Conservation (phyloP, 768 basidiomycete genomes). For the Sarcodon aspratus region DNA sequence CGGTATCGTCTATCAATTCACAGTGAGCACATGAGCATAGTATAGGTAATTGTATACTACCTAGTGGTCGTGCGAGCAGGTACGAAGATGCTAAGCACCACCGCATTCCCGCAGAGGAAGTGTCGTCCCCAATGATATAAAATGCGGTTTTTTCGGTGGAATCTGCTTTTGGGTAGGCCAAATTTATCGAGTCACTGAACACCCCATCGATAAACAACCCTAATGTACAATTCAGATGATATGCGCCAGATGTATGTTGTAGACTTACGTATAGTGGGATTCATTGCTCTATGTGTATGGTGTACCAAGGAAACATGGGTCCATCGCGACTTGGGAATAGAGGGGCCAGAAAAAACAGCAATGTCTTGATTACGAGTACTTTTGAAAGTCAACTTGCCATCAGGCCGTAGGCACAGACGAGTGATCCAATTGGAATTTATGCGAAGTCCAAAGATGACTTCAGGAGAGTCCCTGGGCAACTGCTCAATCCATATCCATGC, state of each 20-base stretch:
- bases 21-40: too few species aligned
- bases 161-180: slow-evolving; percentile 50
- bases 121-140: slow-evolving; percentile 48
- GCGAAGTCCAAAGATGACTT: slow-evolving; percentile 25
- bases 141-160: slow-evolving; percentile 20
- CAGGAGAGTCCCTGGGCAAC: slow-evolving; percentile 21
- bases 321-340: slow-evolving; percentile 51
- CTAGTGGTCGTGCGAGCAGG: slow-evolving; percentile 44
- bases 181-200: slow-evolving; percentile 49
- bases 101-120: slow-evolving; percentile 31
- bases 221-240: slow-evolving; percentile 15
- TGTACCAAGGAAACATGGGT: slow-evolving; percentile 61
- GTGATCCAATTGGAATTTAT: slow-evolving; percentile 22
- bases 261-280: slow-evolving; percentile 45
- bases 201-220: slow-evolving; percentile 70
- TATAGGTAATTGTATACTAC: slow-evolving; percentile 21
- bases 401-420: slow-evolving; percentile 34
- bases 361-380: slow-evolving; percentile 27
- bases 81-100: slow-evolving; percentile 66
- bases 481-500: slow-evolving; percentile 38
- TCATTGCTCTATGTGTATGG: slow-evolving; percentile 41
- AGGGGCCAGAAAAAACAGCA: slow-evolving; percentile 31
- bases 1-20: slow-evolving; percentile 43
- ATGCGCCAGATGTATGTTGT: neutral
- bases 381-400: slow-evolving; percentile 45